Evolutionary conservation across 768 basidiomycete species (phyloP), one percentile per base, ranked within the genome.

Genomic region (Phylloporus sp.): DNA sequence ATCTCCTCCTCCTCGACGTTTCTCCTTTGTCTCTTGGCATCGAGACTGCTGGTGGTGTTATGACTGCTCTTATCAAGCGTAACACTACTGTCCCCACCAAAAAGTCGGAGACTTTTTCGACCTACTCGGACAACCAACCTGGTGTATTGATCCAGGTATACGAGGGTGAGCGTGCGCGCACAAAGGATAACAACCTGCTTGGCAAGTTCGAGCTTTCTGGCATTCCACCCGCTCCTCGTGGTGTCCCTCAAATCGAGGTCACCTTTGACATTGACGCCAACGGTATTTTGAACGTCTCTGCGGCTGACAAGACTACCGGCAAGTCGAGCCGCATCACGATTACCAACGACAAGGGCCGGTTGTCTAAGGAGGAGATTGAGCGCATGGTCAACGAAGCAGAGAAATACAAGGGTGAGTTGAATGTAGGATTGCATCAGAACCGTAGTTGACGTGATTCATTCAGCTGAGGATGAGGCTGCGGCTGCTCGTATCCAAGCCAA

Each of bases 11-110:
- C 52, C 88, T 97, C 65, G 95, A 98, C 71, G 95, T 98, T 53
- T 77, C 89, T 52, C 95, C 88, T 53, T 74, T 93, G 45, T 93
- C 91, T 48, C 81, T 86, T 55, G 94, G 94, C 85, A 97, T 98
- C 65, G 95, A 97, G 78, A 97, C 95, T 34, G 93, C 94, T 58
- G 95, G 95, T 72, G 95, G 95, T 83, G 95, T 97, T 69, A 95
- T 98, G 91, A 97, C 95, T 26, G 83, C 93, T 42, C 86, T 98
- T 70, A 97, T 97, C 81, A 95, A 94, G 77, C 88, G 95, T 49
- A 97, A 98, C 80, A 98, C 95, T 58, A 97, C 93, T 45, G 91
- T 98, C 59, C 95, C 95, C 24, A 97, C 95, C 63, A 97, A 95
- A 78, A 97, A 97, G 78, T 94, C 95, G 8, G 93, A 97, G 76